Base-by-base conservation (phyloP, 768 basidiomycete species). In the Phallus indusiatus region DNA sequence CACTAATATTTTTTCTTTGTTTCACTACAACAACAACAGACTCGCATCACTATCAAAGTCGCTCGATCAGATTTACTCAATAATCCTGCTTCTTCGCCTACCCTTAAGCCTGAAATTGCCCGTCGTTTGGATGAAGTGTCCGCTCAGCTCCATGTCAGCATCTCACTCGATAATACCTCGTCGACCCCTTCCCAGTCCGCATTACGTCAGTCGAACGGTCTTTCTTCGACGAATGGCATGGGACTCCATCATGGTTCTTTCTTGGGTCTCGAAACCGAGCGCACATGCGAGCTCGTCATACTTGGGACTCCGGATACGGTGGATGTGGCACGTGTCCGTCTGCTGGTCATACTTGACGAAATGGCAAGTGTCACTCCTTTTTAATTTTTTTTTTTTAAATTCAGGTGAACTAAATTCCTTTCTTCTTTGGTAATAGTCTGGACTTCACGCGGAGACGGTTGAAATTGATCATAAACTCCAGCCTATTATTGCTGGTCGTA, bases 401-500 rank as follows among this genome's bases (percentile, higher is more conserved):
- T 17, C 53, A 58, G 47, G 2, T 3, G 12, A 51, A 22, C 16
- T 5, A 10, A 21, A 56, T 22, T 36, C 34, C 21, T 61, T 16
- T 35, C 48, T 7, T 28, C 22, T n/a, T n/a, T n/a, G n/a, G n/a
- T n/a, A n/a, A 21, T 66, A 95, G 93, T 90, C 84, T 70, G 94
- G 94, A 18, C 75, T 98, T 10, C 91, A 96, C 67, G 82, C 91
- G 10, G 95, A 97, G 69, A 72, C 82, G 33, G 88, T 89, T 72
- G 94, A 97, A 72, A 90, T 99, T 64, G 95, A 97, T 70, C 89
- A 90, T 72, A 94, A 95, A 68, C 74, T 98, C 1, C 94, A 96
- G 70, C 82, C 86, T 46, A 92, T 96, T 69, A 80, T 96, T 62
- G 90, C 92, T 18, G 91, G 90, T 42, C 84, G 91, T 60, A 95